phyloP scores from a whole-genome alignment of 805 yeast species.

The Ogataea pini region DNA sequence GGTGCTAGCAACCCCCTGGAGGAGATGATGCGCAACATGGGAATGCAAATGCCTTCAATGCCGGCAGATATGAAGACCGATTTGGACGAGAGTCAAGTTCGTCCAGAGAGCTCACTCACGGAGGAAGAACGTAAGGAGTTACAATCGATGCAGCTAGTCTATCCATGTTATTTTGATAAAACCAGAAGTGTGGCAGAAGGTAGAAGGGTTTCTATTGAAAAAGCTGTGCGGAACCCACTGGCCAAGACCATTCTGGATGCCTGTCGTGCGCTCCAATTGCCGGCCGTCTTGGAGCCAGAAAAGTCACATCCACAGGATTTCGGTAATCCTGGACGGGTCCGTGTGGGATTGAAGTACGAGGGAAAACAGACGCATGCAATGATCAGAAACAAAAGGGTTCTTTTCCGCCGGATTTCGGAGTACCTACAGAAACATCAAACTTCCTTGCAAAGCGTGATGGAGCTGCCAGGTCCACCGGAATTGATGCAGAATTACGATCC shows the following conservation, averaged over 20 bases:
- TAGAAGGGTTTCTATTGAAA: conserved; percentile 67
- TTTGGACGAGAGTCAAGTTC: conserved; percentile 17
- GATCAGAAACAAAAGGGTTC: conserved; percentile 61
- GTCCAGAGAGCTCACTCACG: conserved; percentile 35
- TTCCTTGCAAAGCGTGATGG: conserved; percentile 59
- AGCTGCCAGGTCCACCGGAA: conserved; percentile 67
- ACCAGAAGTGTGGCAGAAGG: conserved; percentile 77
- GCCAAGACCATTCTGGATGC: conserved; percentile 85
- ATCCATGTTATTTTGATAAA: conserved; percentile 91
- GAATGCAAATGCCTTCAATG: conserved; percentile 27
- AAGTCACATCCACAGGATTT: conserved; percentile 95
- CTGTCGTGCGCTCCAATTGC: conserved; percentile 33
- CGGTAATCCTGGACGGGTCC: conserved; percentile 96
- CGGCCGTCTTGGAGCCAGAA: conserved; percentile 65
- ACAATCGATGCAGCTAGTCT: conserved; percentile 69
- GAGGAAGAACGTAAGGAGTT: conserved; percentile 65
- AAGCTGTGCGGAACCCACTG: conserved; percentile 83
- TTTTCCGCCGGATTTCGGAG: conserved; percentile 59
- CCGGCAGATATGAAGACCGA: conserved; percentile 17
- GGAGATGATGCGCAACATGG: conserved; percentile 31
- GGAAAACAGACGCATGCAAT: conserved; percentile 40
- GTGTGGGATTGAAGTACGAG: conserved; percentile 61
- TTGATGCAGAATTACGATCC: conserved; percentile 51
- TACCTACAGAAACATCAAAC: conserved; percentile 71
- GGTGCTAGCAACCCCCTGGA: conserved; percentile 24